A percentile compares a stretch with the other conserved stretches of the same genome.
Evolutionary conservation across 2,329 filamentous ascomycete species (phyloP).

Genomic region (Xylariaceae sp.): DNA sequence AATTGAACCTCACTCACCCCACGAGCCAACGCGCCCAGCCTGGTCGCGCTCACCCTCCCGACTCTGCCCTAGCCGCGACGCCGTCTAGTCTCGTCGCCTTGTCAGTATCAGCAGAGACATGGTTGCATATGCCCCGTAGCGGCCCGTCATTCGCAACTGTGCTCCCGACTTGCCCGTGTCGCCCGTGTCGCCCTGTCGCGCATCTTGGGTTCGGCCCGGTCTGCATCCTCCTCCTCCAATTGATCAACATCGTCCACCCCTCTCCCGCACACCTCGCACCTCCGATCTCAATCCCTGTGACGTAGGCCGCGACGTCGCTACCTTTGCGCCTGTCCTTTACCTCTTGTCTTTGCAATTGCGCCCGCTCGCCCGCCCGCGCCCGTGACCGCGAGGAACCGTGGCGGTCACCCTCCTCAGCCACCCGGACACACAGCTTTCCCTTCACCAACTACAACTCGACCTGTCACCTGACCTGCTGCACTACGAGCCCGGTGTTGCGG

Average conservation of each 20-base stretch:
- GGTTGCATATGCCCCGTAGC: neutral
- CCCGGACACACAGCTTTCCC: slow-evolving; percentile 52
- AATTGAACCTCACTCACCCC: neutral
- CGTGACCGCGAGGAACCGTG: slow-evolving; percentile 40
- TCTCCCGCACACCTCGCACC: neutral
- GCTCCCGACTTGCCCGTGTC: neutral
- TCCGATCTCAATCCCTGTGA: too few relatives aligned
- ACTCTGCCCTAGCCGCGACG: neutral
- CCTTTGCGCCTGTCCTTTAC: neutral
- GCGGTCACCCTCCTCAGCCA: slow-evolving; percentile 53
- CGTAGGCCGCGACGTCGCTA: neutral
- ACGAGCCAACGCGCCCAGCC: slow-evolving; percentile 1
- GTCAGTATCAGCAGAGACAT: neutral
- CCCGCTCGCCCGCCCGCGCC: slow-evolving; percentile 32
- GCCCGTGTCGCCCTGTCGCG: neutral
- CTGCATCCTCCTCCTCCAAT: neutral
- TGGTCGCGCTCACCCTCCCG: neutral
- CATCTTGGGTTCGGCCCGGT: neutral
- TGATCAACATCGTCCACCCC: neutral
- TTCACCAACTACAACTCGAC: slow-evolving; percentile 55
- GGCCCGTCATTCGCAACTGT: slow-evolving; percentile 1
- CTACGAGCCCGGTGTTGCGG: slow-evolving; percentile 45
- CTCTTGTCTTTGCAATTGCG: slow-evolving; percentile 6
- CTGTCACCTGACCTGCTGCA: slow-evolving; percentile 50
- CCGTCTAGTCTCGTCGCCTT: neutral